Evolutionary conservation across 2,329 filamentous ascomycete genomes (phyloP), one percentile per base, ranked within the genome.

Genomic region (Lachnellula occidentalis): DNA sequence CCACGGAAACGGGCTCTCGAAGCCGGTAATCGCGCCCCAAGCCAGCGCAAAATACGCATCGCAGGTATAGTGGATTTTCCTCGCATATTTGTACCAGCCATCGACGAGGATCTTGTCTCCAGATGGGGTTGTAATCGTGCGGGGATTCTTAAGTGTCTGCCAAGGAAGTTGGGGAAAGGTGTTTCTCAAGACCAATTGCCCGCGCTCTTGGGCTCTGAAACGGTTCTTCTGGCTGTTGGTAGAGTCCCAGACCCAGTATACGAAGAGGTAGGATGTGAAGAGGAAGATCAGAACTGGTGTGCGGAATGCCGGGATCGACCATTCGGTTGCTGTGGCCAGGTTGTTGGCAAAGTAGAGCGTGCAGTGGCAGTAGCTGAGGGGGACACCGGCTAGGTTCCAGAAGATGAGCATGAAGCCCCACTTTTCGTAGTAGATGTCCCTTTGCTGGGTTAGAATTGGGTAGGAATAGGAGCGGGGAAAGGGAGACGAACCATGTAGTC

Each of bases 361-460:
- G 80, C 88, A 94, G 77, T 96, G 91, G 76, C 90, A 95, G 79
- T 96, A 96, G 51, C 85, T 90, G 50, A 96, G 79, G 14, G 91
- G 91, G 22, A 96, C 91, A 62, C 91, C 91, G 45, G 91, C 90
- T 69, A 96, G 78, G 74, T 96, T 96, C 91, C 91, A 96, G 82
- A 96, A 96, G 72, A 95, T 95, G 63, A 96, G 82, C 91, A 96
- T 96, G 77, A 96, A 96, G 51, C 91, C 91, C 83, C 89, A 92
- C 75, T 96, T 96, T 78, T 96, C 91, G 66, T 90, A 92, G 77
- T 95, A 95, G 86, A 96, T 95, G 67, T 96, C 91, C 87, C 80
- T 83, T 50, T n/a, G 31, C 43, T 27, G 12, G 14, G 21, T 56
- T 57, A 51, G 19, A 9, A 1, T 24, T 43, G 41, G n/a, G 34